Evolutionary conservation across 1,284 basidiomycete genomes (phyloP), one percentile per base, ranked within the genome.

Genomic region (Cutaneotrichosporon curvatum): DNA sequence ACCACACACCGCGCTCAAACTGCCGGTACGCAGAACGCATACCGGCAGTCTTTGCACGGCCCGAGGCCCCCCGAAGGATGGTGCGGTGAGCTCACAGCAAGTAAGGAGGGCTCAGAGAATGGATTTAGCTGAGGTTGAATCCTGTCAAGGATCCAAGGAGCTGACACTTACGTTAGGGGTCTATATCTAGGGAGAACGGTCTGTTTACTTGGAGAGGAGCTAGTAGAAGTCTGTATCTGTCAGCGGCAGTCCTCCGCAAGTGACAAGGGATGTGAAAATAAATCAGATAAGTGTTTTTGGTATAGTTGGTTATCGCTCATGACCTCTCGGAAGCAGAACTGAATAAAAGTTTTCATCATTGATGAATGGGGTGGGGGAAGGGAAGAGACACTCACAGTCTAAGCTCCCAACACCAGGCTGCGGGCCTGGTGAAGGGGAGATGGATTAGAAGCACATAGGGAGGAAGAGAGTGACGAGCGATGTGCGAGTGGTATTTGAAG

Each of bases 111-210:
- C 43, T 70, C 62, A 70, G 68, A 70, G 68, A 70, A 70, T 70
- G 68, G 68, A 70, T 70, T 70, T 59, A 70, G 68, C 68, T 70
- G 59, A 70, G 62, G 58, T 67, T 70, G 58, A 70, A 70, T 70
- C 68, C 61, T 68, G 46, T 65, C 57, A 50, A 55, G 38, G 37
- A 32, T n/a, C n/a, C 14, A 19, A 15, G 25, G 37, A 31, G 31
- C 11, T 18, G 39, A 43, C 31, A 51, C 49, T 47, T 44, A 51
- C 49, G 15, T 40, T 20, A 28, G 25, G 25, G 8, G n/a, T n/a
- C n/a, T n/a, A n/a, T n/a, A n/a, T n/a, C n/a, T n/a, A n/a, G n/a
- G n/a, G n/a, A n/a, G n/a, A n/a, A n/a, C n/a, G n/a, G n/a, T n/a
- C n/a, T n/a, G n/a, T n/a, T n/a, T n/a, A n/a, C n/a, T 28, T 28